Base-by-base conservation (phyloP, 805 yeast species). In the Metschnikowia continentalis region DNA sequence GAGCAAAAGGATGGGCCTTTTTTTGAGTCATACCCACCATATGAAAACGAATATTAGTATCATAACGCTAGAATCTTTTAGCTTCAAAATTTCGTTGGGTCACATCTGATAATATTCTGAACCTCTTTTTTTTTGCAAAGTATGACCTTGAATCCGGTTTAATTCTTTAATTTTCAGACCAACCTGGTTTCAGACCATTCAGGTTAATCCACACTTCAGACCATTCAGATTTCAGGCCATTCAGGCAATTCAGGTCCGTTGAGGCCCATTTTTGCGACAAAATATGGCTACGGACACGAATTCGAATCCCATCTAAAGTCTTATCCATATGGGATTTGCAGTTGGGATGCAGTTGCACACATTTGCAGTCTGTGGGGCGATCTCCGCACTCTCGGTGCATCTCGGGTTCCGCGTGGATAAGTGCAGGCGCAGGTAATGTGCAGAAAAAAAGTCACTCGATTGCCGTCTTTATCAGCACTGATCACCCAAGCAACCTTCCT, bases 1-100 rank as follows among this genome's bases (percentile, higher is more conserved):
- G 37, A 35, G 33, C 42, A 37, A 32, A 46, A 46, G 23, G 47
- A 46, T 8, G 49, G 42, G 19, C 33, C 50, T 13, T 49, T 35
- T 17, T 56, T 50, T 39, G 58, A 49, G 14, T 47, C 44, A 32
- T 56, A 51, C 49, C 26, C 52, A n/a, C 40, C 45, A 10, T 56
- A 53, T 48, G 58, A 50, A 30, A 50, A 44, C 32, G 50, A 46
- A 42, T 53, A 53, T 35, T 53, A 50, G 23, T 32, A 32, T 15
- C 15, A 14, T 7, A 15, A 32, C 32, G 26, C 6, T 5, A 32
- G 7, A 22, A 7, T 6, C 13, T 35, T 26, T 26, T 26, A 8
- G 30, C 30, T 26, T 26, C 30, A 26, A 26, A 26, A 26, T 8
- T 26, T 26, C 30, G 30, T 26, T 26, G 30, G 30, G 30, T 26